Evolutionary conservation across 2,329 filamentous ascomycete genomes (phyloP), one percentile per base, ranked within the genome.

Genomic region (Colletotrichum incanum): DNA sequence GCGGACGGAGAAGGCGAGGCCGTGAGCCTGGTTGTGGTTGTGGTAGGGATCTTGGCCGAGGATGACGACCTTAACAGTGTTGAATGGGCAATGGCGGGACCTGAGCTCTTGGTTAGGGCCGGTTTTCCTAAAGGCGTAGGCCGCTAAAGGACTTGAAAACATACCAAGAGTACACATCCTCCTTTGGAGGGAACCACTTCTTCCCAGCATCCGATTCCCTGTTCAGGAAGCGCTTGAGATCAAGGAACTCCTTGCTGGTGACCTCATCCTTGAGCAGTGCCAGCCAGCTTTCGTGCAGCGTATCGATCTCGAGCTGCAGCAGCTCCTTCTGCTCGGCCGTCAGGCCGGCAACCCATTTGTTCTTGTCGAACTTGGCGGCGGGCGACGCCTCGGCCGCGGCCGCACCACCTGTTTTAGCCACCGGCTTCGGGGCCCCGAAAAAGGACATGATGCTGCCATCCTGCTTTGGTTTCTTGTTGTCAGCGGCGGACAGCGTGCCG

Each of bases 21-120:
- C 96, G 82, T 98, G 96, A 62, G 96, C 96, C 86, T 99, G 96
- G 82, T 97, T 97, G 81, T 91, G 82, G 81, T 97, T 97, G 86
- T 99, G 96, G 82, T 99, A 99, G 3, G 96, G 96, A 81, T 99
- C 96, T 85, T 99, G 96, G 75, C 96, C 96, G 66, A 98, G 83
- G 79, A 99, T 95, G 73, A 99, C 95, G 69, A 93, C 93, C 82
- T 97, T 98, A 81, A 98, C 95, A 18, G 88, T 92, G 84, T 92
- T 86, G 77, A 99, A 92, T 9, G 96, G 95, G 0, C 96, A 98
- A 81, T 97, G 93, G 34, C 95, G 93, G 73, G 96, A 98, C 96
- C 96, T 98, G 71, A n/a, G 28, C 28, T n/a, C 20, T 26, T 39
- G 34, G 71, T 79, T 74, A 79, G 76, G 3, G 54, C 20, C 62